Percentiles rank a stretch among this genome's conserved stretches.
phyloP scores from a whole-genome alignment of 805 yeast genomes.

The Debaryomyces maramus region DNA sequence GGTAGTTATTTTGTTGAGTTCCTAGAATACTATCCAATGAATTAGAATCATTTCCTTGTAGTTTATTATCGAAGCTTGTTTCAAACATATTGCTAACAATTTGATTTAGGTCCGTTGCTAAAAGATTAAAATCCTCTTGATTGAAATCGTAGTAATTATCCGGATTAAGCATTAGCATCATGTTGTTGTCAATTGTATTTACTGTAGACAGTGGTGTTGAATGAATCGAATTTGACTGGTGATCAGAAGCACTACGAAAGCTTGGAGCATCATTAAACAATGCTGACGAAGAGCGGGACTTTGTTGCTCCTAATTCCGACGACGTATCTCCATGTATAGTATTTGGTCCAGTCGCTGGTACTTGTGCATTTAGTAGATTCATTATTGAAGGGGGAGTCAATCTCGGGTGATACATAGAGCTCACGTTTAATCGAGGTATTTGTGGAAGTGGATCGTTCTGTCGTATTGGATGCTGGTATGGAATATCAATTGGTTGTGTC shows the following conservation, averaged over 20 bases:
- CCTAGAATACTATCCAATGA: background rate
- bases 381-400: slow-evolving; percentile 9
- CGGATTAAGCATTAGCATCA: background rate
- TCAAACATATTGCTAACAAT: slow-evolving; percentile 39
- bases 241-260: background rate
- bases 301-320: background rate
- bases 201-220: background rate
- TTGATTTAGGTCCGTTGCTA: slow-evolving; percentile 42
- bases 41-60: background rate
- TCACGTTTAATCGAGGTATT: slow-evolving; percentile 4
- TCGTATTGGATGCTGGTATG: background rate
- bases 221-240: background rate
- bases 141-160: slow-evolving; percentile 14
- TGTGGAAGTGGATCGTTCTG: background rate
- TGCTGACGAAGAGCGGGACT: background rate
- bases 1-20: background rate
- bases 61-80: slow-evolving; percentile 22
- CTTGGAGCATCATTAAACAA: background rate
- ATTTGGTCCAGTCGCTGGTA: background rate
- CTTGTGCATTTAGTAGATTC: slow-evolving; percentile 9
- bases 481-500: no score
- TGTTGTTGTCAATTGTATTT: background rate
- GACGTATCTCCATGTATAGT: background rate
- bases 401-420: slow-evolving; percentile 1
- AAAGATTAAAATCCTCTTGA: slow-evolving; percentile 32